A percentile compares a stretch with the other conserved stretches of the same genome.
Conservation (phyloP, 108 stramenopile genomes). For the Aurantiochytrium sp. region DNA sequence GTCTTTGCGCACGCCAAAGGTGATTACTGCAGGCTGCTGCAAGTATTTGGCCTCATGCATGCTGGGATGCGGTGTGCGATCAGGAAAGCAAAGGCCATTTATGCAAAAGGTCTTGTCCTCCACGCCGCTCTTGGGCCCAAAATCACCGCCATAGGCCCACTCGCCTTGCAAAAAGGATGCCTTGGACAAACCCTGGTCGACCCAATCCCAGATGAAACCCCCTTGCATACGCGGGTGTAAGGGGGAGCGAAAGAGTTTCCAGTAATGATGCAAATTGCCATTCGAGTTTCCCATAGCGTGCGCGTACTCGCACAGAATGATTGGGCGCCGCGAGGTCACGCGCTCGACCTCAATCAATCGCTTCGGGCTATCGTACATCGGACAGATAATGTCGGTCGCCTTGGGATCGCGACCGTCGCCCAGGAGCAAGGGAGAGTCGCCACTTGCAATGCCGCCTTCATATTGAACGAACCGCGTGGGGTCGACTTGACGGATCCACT, state of each 20-base stretch:
- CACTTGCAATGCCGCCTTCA: conserved; percentile 52
- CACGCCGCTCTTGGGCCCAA: conserved; percentile 53
- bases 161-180: conserved; percentile 14
- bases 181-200: conserved; percentile 70
- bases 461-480: conserved; percentile 64
- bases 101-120: conserved; percentile 80
- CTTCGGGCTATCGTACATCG: conserved; percentile 79
- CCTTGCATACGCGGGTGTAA: conserved; percentile 68
- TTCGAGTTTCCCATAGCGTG: conserved; percentile 93
- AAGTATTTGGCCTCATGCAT: conserved; percentile 74
- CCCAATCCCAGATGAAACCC: conserved; percentile 95
- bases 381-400: conserved; percentile 82
- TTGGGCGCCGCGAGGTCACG: conserved; percentile 59
- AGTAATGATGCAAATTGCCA: conserved; percentile 77
- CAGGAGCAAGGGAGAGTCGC: conserved; percentile 51
- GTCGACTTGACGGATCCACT: conserved; percentile 57
- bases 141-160: conserved; percentile 87
- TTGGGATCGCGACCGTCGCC: conserved; percentile 52
- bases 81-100: conserved; percentile 82
- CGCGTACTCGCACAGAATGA: conserved; percentile 86
- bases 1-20: neutral
- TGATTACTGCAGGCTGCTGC: conserved; percentile 63
- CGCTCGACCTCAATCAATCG: conserved; percentile 49
- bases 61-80: conserved; percentile 76
- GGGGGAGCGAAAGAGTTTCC: conserved; percentile 66